Evolutionary conservation across 805 yeast genomes (phyloP), one percentile per base, ranked within the genome.

Genomic region (Spathaspora girioi): DNA sequence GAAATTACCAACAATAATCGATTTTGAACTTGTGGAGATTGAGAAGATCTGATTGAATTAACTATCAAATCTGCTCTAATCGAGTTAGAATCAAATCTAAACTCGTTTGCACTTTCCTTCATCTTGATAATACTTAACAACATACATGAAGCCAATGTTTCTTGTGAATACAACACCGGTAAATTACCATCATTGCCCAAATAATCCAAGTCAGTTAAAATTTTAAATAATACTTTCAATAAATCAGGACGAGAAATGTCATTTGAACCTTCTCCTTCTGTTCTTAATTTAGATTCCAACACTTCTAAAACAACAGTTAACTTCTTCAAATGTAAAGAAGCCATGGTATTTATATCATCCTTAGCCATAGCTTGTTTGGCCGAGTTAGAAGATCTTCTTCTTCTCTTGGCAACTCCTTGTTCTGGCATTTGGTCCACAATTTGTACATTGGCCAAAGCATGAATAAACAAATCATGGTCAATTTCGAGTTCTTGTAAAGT

Each of bases 21-120:
- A 70, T 94, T 94, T 70, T 94, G 99, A 26, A 92, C 96, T 68
- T 93, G 98, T 2, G 97, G 98, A 27, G 96, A 89, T 43, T 83
- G 80, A 1, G 97, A 86, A 1, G 91, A 81, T 64, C 99, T 82
- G 50, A 94, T 92, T 17, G 97, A 87, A 45, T 93, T 86, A 26
- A 94, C 97, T 57, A 94, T 77, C 51, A 91, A 83, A 66, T 93
- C 98, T 2, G 97, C 93, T 66, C 98, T 80, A 41, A 92, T 76
- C 8, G 87, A 74, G 54, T 80, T 79, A 26, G 88, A 76, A 57
- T 87, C 90, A 15, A 83, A 66, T 56, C 69, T 61, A 65, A 62
- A 50, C 18, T 27, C 31, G 12, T 62, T 45, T 9, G 52, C 45
- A 18, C 62, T 53, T 11, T 59, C 51, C 55, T 81, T 81, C 71